Conservation (phyloP, 1,139 yeast genomes). For the Blastobotrys ciferrii region DNA sequence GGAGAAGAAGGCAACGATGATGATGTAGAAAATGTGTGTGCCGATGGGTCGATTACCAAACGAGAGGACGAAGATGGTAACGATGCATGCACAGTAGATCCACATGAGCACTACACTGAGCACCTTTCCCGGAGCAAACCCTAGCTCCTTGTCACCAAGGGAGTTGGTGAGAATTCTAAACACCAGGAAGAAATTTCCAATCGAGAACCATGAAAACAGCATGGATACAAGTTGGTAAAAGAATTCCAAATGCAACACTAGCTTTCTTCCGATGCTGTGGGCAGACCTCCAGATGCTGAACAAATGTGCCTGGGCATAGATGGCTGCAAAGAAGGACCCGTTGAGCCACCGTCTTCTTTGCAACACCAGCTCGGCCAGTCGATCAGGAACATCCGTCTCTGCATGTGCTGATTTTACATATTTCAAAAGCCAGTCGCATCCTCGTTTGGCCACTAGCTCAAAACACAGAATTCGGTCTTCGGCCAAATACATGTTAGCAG, state of each 20-base stretch:
- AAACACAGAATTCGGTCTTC: constrained; percentile 82
- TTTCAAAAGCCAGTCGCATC: constrained; percentile 59
- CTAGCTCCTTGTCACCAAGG: constrained; percentile 52
- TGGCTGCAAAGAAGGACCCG: constrained; percentile 81
- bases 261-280: constrained; percentile 60
- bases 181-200: constrained; percentile 73
- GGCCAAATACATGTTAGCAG: constrained; percentile 81
- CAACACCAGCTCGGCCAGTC: constrained; percentile 65
- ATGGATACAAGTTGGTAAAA: constrained; percentile 64
- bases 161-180: constrained; percentile 73
- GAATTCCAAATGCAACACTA: constrained; percentile 66
- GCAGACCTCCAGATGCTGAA: constrained; percentile 66
- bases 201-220: constrained; percentile 74
- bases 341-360: constrained; percentile 85
- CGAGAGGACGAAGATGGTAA: constrained; percentile 85
- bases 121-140: constrained; percentile 70
- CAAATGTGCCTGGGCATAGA: constrained; percentile 71
- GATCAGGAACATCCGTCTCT: constrained; percentile 80
- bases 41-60: constrained; percentile 96
- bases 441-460: constrained; percentile 72
- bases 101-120: constrained; percentile 81
- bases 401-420: constrained; percentile 78
- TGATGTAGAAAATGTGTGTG: constrained; percentile 74
- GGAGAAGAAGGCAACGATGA: constrained; percentile 88
- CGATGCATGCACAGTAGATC: constrained; percentile 85